Conservation (phyloP, 768 basidiomycete genomes). For the Daedalea quercina region DNA sequence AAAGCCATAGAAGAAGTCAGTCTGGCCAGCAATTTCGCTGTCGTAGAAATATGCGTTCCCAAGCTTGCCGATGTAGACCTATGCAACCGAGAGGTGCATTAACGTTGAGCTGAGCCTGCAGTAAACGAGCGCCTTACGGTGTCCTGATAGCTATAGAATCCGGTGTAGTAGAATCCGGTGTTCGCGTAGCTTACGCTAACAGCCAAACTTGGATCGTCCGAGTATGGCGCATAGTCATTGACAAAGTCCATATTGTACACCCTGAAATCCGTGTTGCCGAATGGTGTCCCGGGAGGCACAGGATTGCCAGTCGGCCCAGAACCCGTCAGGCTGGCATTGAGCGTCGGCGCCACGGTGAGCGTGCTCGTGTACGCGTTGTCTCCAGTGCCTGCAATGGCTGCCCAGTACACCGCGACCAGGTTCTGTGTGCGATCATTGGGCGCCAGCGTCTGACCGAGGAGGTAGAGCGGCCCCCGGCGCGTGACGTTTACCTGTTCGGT, state of each 20-base stretch:
- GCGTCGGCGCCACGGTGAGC: slow-evolving; percentile 49
- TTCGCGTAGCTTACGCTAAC: slow-evolving; percentile 60
- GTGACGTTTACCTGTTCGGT: slow-evolving; percentile 55
- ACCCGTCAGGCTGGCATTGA: slow-evolving; percentile 51
- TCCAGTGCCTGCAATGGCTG: slow-evolving; percentile 31
- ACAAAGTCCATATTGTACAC: slow-evolving; percentile 64
- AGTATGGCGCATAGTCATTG: slow-evolving; percentile 51
- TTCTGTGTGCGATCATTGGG: slow-evolving; percentile 17
- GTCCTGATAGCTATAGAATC: slow-evolving; percentile 57
- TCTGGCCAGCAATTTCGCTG: slow-evolving; percentile 55
- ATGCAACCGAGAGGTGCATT: not conserved
- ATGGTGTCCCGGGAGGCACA: slow-evolving; percentile 42
- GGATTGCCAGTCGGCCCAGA: slow-evolving; percentile 43
- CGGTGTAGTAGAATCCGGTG: slow-evolving; percentile 59
- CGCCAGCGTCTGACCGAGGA: slow-evolving; percentile 47
- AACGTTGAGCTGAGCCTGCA: not conserved
- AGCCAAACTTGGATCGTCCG: slow-evolving; percentile 56
- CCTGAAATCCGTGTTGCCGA: slow-evolving; percentile 53
- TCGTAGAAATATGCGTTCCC: slow-evolving; percentile 55
- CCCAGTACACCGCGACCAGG: not conserved
- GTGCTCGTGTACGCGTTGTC: slow-evolving; percentile 57
- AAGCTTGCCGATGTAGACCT: slow-evolving; percentile 45
- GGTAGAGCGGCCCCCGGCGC: slow-evolving; percentile 43
- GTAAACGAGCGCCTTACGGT: slow-evolving; percentile 45
- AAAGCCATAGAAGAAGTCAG: slow-evolving; percentile 62